Evolutionary conservation across 805 yeast genomes (phyloP).

Genomic region (Scheffersomyces ergatensis): DNA sequence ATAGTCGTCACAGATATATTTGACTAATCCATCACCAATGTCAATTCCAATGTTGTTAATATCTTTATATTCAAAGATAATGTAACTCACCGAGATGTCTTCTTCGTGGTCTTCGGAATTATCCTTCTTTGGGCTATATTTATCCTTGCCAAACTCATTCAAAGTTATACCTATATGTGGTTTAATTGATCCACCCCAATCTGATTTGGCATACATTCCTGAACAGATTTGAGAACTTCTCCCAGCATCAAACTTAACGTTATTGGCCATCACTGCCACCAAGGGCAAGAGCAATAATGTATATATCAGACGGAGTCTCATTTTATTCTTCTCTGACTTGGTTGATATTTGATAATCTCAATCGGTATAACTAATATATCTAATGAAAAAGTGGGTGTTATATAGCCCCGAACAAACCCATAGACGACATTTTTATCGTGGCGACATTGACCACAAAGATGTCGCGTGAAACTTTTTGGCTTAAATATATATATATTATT

Average conservation of each 20-base stretch:
- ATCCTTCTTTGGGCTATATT: constrained; percentile 20
- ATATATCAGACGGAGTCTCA: neutral
- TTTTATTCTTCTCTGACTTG: too few relatives aligned
- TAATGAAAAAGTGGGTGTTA: too few relatives aligned
- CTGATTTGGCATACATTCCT: constrained; percentile 84
- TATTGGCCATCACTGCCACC: constrained; percentile 33
- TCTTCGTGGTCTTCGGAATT: constrained; percentile 22
- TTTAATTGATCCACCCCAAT: constrained; percentile 79
- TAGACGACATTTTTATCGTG: too few relatives aligned
- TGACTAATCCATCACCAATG: constrained; percentile 36
- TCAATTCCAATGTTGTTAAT: constrained; percentile 61
- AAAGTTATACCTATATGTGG: constrained; percentile 32
- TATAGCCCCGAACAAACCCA: too few relatives aligned
- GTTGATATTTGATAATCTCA: too few relatives aligned
- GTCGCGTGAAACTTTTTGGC: too few relatives aligned
- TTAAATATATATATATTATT: too few relatives aligned
- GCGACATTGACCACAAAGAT: too few relatives aligned
- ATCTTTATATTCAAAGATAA: constrained; percentile 84
- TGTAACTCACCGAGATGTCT: constrained; percentile 54
- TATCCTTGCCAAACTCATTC: constrained; percentile 23
- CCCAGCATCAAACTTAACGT: constrained; percentile 46
- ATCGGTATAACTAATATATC: too few relatives aligned
- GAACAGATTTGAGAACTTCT: constrained; percentile 68
- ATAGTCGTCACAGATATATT: constrained; percentile 70
- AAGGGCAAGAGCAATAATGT: constrained; percentile 1